Conservation (phyloP, 108 stramenopile genomes). For the Cyclotella kingstonii region DNA sequence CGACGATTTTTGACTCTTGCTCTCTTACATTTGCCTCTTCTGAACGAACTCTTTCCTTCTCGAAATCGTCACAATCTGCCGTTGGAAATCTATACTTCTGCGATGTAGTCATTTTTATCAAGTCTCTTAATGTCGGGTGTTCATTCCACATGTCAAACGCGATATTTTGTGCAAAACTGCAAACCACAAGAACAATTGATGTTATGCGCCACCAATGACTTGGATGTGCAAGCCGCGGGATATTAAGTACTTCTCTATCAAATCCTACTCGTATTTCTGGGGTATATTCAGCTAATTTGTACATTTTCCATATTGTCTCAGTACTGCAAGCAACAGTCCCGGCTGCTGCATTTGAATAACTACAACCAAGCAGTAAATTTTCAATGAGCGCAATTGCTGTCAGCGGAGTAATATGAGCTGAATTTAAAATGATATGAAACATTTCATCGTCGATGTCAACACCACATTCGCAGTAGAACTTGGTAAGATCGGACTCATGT, state of each 20-base stretch:
- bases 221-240: slow-evolving; percentile 52
- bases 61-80: slow-evolving; percentile 64
- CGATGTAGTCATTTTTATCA: slow-evolving; percentile 79
- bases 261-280: slow-evolving; percentile 15
- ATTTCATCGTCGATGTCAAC: slow-evolving; percentile 67
- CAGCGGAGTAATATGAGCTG: slow-evolving; percentile 16
- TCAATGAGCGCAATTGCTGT: slow-evolving; percentile 58
- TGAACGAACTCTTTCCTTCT: slow-evolving; percentile 53
- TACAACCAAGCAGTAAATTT: slow-evolving; percentile 53
- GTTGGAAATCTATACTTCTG: slow-evolving; percentile 76
- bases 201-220: slow-evolving; percentile 79
- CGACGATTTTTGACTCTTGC: slow-evolving; percentile 58
- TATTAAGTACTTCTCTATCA: background rate
- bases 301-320: slow-evolving; percentile 52
- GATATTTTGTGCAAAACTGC: slow-evolving; percentile 52
- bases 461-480: slow-evolving; percentile 48
- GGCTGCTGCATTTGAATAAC: slow-evolving; percentile 25
- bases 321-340: slow-evolving; percentile 2
- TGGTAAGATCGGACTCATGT: slow-evolving; percentile 37
- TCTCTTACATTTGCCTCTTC: slow-evolving; percentile 53
- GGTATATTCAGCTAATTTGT: slow-evolving; percentile 53
- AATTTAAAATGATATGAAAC: slow-evolving; percentile 53
- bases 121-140: slow-evolving; percentile 55
- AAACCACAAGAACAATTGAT: slow-evolving; percentile 55
- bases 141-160: slow-evolving; percentile 55